Conservation (phyloP, 352 stramenopile genomes). For the Phytopythium sindhum region DNA sequence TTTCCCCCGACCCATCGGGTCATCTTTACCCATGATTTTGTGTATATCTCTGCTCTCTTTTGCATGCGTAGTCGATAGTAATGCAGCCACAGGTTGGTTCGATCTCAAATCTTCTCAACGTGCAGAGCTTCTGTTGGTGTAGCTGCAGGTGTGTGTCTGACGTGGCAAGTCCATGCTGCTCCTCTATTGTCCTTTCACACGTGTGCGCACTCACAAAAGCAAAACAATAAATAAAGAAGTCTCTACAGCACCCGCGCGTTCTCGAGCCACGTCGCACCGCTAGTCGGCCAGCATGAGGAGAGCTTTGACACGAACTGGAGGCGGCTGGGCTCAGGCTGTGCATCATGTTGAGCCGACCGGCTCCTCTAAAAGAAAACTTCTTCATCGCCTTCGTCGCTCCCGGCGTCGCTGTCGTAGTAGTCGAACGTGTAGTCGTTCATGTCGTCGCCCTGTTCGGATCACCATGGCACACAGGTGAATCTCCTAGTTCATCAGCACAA, state of each 20-base stretch:
- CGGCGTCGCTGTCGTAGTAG: slow-evolving; percentile 74
- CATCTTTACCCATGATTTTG: background rate
- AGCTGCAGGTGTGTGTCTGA: no score
- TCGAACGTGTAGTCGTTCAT: slow-evolving; percentile 84
- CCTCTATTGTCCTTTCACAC: background rate
- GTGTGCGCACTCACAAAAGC: background rate
- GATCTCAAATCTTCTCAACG: no score
- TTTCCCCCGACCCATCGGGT: background rate
- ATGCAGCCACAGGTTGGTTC: background rate
- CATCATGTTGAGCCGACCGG: background rate
- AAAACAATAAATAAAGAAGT: slow-evolving; percentile 3
- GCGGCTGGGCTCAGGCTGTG: background rate
- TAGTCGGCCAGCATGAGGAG: background rate
- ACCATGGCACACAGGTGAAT: background rate
- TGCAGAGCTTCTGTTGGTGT: no score
- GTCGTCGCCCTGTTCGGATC: slow-evolving; percentile 37
- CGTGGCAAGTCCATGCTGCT: background rate
- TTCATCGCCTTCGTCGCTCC: slow-evolving; percentile 66
- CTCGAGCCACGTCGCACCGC: background rate
- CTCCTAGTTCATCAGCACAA: background rate
- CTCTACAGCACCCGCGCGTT: background rate
- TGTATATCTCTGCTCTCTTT: background rate
- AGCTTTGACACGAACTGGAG: background rate
- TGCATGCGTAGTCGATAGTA: background rate
- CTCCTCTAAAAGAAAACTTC: slow-evolving; percentile 69